Base-by-base conservation (phyloP, 2,329 filamentous ascomycete species). In the Fusarium oxysporum region DNA sequence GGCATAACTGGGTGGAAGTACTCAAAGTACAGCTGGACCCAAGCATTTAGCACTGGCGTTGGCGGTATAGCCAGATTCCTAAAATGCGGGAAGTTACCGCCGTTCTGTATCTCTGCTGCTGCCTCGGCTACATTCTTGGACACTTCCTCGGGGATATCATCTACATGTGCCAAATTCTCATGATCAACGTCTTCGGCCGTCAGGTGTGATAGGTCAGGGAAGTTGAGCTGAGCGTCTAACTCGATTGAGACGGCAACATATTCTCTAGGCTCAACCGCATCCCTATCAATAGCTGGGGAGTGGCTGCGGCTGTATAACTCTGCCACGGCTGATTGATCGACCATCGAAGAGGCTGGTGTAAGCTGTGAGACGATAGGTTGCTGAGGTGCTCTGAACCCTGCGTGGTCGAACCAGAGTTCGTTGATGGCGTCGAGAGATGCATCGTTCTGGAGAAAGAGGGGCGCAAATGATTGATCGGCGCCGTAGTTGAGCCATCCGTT, bases 11-110 rank as follows among this genome's bases (percentile, higher is more conserved):
- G 62, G 3, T 62, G 62, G 6, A 64, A 64, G 21, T 51, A 45
- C 45, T 64, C 56, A 64, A 64, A 64, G 32, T 62, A 64, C 17
- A 64, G 6, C 17, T 64, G 56, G 1, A 62, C 62, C 56, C 45
- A 64, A 0, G 45, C 62, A 8, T 64, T 64, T 4, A 64, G 5
- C 2, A 64, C 56, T 25, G 62, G 45, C 3, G 38, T 60, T 4
- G 62, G 56, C 5, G 62, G 56, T 8, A 64, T 64, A 2, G 44
- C 30, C 5, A 64, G n/a, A n/a, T 62, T 58, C 23, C 44, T 64
- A 6, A 64, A 62, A n/a, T n/a, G 45, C 10, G 62, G 62, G 5
- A 35, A 64, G 11, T 50, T 62, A 8, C 35, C 32, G 2, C 30
- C 37, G 0, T 45, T 64, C 11, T 64, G 56, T 28, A 62, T 37